Evolutionary conservation across 495 filamentous ascomycete species (phyloP).

Genomic region (Talaromyces thailandensis): DNA sequence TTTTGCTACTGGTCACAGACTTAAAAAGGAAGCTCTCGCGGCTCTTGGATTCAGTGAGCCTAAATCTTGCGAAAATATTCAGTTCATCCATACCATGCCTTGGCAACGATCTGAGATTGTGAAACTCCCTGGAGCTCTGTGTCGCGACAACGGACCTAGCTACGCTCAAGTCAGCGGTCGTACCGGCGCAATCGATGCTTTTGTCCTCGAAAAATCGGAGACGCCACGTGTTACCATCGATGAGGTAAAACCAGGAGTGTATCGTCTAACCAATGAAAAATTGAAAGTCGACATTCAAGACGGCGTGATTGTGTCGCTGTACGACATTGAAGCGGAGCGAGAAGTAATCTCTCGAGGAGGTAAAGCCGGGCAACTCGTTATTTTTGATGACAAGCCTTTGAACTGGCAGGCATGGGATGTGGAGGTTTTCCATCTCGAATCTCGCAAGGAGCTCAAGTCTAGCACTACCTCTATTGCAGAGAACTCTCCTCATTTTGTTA

Average conservation of each 20-base stretch:
- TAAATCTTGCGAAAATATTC: slow-evolving; percentile 21
- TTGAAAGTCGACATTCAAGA: slow-evolving; percentile 60
- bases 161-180: slow-evolving; percentile 40
- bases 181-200: slow-evolving; percentile 39
- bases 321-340: slow-evolving; percentile 58
- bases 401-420: slow-evolving; percentile 99
- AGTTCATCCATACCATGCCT: slow-evolving; percentile 72
- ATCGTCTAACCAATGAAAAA: slow-evolving; percentile 67
- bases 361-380: slow-evolving; percentile 85
- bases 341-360: slow-evolving; percentile 71
- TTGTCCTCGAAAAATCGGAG: slow-evolving; percentile 34
- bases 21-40: slow-evolving; percentile 61
- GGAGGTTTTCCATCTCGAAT: slow-evolving; percentile 89
- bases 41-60: slow-evolving; percentile 49
- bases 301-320: slow-evolving; percentile 74
- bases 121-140: slow-evolving; percentile 37
- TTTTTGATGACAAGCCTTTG: slow-evolving; percentile 95
- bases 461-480: slow-evolving; percentile 63
- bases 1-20: slow-evolving; percentile 64
- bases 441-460: slow-evolving; percentile 62
- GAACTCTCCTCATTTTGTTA: slow-evolving; percentile 62
- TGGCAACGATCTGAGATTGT: slow-evolving; percentile 73
- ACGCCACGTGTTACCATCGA: slow-evolving; percentile 48
- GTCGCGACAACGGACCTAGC: slow-evolving; percentile 20
- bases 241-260: slow-evolving; percentile 59